A percentile compares a stretch with the other conserved stretches of the same genome.
Conservation (phyloP, 805 yeast species). For the Wickerhamomyces chaumierensis region DNA sequence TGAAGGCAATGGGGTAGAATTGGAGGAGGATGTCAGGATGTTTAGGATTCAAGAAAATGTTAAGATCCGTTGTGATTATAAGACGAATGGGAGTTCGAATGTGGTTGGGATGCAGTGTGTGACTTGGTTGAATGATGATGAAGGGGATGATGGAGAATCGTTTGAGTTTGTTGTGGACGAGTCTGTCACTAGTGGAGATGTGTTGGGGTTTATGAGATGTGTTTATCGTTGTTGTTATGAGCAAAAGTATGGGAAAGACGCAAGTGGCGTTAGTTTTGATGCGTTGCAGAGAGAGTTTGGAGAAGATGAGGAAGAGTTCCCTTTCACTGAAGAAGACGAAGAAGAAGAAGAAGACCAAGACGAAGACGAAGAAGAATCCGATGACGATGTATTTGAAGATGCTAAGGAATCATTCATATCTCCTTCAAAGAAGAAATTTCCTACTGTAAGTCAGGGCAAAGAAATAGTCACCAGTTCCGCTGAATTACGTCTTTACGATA, state of each 20-base stretch:
- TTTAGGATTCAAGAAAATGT: constrained; percentile 68
- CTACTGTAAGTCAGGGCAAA: constrained; percentile 11
- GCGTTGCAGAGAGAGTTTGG: too few relatives aligned
- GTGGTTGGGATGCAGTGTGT: too few relatives aligned
- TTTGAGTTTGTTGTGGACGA: constrained; percentile 71
- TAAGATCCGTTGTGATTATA: constrained; percentile 39
- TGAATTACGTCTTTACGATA: constrained; percentile 46
- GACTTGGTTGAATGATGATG: constrained; percentile 70
- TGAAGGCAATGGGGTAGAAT: constrained; percentile 14
- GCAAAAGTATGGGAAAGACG: constrained; percentile 52
- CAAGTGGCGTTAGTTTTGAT: too few relatives aligned
- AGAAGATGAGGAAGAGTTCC: too few relatives aligned
- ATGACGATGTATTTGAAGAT: constrained; percentile 21
- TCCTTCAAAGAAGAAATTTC: too few relatives aligned
- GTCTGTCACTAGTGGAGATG: constrained; percentile 35
- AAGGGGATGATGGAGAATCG: constrained; percentile 79
- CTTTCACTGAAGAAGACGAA: constrained; percentile 7
- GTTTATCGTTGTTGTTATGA: constrained; percentile 67
- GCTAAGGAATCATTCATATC: constrained; percentile 16
- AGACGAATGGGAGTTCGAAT: constrained; percentile 42
- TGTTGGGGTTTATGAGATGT: constrained; percentile 51
- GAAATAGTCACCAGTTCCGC: constrained; percentile 6
- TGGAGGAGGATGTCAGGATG: constrained; percentile 68
- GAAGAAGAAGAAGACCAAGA: too few relatives aligned
- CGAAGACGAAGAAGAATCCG: constrained; percentile 18